A percentile compares a stretch with the other conserved stretches of the same genome.
phyloP scores from a whole-genome alignment of 2,329 filamentous ascomycete species.

The Thelonectria rubi region DNA sequence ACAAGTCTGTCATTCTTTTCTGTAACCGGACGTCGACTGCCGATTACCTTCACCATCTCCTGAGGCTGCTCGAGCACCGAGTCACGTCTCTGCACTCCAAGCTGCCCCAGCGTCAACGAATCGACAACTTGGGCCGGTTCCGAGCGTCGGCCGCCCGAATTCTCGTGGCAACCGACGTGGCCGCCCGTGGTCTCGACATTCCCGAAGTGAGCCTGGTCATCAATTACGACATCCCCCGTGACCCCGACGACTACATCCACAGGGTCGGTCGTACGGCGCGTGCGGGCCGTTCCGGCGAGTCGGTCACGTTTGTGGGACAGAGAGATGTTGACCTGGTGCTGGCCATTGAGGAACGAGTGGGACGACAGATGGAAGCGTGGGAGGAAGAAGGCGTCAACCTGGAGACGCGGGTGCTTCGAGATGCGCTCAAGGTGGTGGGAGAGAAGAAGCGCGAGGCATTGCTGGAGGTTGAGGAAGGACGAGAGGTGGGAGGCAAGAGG shows the following conservation, averaged over 20 bases:
- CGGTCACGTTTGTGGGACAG: constrained; percentile 90
- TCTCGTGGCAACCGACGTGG: constrained; percentile 94
- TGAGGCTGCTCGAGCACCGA: constrained; percentile 86
- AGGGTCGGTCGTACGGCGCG: constrained; percentile 93
- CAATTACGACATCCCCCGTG: constrained; percentile 96
- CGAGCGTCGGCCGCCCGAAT: constrained; percentile 88
- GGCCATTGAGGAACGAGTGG: constrained; percentile 87
- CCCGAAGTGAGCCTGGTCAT: constrained; percentile 89
- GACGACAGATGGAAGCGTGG: constrained; percentile 83
- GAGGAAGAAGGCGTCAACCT: constrained; percentile 90
- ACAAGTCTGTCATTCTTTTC: constrained; percentile 89
- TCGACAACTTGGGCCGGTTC: constrained; percentile 89
- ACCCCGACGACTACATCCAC: constrained; percentile 97
- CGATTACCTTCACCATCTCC: constrained; percentile 85
- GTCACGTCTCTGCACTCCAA: constrained; percentile 92
- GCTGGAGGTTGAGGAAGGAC: constrained; percentile 89
- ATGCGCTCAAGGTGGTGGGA: constrained; percentile 88
- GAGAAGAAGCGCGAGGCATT: constrained; percentile 94
- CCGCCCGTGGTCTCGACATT: constrained; percentile 93
- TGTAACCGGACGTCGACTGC: constrained; percentile 92
- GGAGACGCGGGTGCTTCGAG: constrained; percentile 87
- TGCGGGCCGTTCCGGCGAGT: constrained; percentile 84
- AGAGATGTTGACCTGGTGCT: constrained; percentile 90
- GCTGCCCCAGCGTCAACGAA: constrained; percentile 84
- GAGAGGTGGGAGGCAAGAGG: constrained; percentile 88